phyloP scores from a whole-genome alignment of 1,139 yeast species.

The Suhomyces atakaporum region DNA sequence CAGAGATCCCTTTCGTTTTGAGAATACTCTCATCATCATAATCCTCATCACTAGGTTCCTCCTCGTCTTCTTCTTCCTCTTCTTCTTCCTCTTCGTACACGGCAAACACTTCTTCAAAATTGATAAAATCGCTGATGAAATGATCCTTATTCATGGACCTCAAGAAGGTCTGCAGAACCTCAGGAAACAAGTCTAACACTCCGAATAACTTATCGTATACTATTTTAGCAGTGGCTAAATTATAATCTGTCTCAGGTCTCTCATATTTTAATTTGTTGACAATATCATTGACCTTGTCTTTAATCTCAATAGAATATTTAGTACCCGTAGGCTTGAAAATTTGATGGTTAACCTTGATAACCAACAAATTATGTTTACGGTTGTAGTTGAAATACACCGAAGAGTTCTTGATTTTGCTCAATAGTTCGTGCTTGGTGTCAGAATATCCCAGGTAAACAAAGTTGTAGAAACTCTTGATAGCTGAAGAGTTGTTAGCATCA shows the following conservation, averaged over 20 bases:
- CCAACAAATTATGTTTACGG: slow-evolving; percentile 27
- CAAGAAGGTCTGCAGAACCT: slow-evolving; percentile 25
- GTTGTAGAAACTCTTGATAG: slow-evolving; percentile 29
- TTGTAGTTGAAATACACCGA: slow-evolving; percentile 32
- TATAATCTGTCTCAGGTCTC: slow-evolving; percentile 20
- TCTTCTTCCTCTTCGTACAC: slow-evolving; percentile 13
- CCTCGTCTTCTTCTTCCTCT: slow-evolving; percentile 15
- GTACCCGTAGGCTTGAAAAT: slow-evolving; percentile 18
- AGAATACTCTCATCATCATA: slow-evolving; percentile 14
- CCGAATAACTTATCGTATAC: slow-evolving; percentile 30
- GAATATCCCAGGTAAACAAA: slow-evolving; percentile 11
- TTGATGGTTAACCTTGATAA: slow-evolving; percentile 31
- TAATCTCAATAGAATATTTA: slow-evolving; percentile 18
- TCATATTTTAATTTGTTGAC: slow-evolving; percentile 22
- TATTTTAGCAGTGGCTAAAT: slow-evolving; percentile 27
- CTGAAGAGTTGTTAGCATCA: slow-evolving; percentile 27
- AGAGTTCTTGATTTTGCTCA: slow-evolving; percentile 24
- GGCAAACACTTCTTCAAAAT: slow-evolving; percentile 24
- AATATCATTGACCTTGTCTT: slow-evolving; percentile 17
- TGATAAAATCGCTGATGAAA: slow-evolving; percentile 34
- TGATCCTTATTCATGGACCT: slow-evolving; percentile 28
- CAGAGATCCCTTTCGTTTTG: slow-evolving; percentile 11
- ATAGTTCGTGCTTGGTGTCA: slow-evolving; percentile 10
- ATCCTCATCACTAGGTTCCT: slow-evolving; percentile 16
- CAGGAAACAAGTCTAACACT: slow-evolving; percentile 20